Evolutionary conservation across 768 basidiomycete genomes (phyloP).

Genomic region (Suillus tomentosus): DNA sequence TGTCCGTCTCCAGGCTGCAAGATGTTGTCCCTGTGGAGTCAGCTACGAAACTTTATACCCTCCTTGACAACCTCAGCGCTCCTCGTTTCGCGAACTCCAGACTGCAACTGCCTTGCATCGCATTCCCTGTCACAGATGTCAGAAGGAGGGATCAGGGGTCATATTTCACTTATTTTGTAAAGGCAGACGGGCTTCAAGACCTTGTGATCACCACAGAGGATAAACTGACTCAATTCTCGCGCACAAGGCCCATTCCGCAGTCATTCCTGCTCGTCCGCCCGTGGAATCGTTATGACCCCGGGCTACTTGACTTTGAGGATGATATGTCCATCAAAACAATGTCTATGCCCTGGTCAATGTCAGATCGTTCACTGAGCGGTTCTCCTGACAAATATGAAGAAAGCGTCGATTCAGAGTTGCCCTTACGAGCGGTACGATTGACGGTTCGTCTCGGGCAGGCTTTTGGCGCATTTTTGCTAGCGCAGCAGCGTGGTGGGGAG

Average conservation of each 20-base stretch:
- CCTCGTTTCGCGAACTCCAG: background rate
- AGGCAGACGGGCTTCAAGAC: background rate
- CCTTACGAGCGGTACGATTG: background rate
- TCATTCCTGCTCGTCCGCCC: background rate
- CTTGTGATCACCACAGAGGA: background rate
- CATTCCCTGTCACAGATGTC: background rate
- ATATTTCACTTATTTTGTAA: background rate
- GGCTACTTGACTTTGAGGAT: slow-evolving; percentile 1
- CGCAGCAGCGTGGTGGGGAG: background rate
- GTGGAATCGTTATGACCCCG: background rate
- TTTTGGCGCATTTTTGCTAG: background rate
- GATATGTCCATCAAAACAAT: background rate
- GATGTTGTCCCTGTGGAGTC: background rate
- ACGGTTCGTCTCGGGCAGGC: background rate
- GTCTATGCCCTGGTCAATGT: background rate
- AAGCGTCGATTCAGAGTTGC: background rate
- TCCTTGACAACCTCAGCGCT: background rate
- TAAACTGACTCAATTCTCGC: background rate
- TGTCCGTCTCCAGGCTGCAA: background rate
- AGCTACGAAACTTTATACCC: background rate
- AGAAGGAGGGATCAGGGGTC: background rate
- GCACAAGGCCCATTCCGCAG: background rate
- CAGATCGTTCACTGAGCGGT: background rate
- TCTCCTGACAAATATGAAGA: background rate
- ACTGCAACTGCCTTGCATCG: background rate